Evolutionary conservation across 768 basidiomycete genomes (phyloP).

Genomic region (Termitomyces sp.): DNA sequence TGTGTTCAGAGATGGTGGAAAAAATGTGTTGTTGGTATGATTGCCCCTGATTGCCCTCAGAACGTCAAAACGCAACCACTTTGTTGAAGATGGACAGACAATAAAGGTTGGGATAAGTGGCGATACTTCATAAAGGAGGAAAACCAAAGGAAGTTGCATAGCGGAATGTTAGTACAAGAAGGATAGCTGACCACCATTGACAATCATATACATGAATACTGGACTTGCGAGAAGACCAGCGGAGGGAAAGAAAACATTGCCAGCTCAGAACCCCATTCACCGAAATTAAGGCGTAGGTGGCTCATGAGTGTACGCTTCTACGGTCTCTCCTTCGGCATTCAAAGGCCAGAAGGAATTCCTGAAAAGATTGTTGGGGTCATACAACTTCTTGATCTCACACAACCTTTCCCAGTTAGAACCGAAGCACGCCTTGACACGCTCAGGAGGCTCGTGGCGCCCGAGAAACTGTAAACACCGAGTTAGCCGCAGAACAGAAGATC

Average conservation of each 20-base stretch:
- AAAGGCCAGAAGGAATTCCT: conserved; percentile 81
- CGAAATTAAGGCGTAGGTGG: conserved; percentile 43
- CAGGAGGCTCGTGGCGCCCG: conserved; percentile 64
- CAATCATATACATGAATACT: background rate
- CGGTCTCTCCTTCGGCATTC: conserved; percentile 48
- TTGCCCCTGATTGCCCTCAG: background rate
- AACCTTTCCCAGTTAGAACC: conserved; percentile 77
- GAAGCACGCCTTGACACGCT: conserved; percentile 64
- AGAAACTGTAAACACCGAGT: conserved; percentile 54
- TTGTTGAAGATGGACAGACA: background rate
- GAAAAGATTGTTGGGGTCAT: conserved; percentile 80
- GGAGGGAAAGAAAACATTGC: background rate
- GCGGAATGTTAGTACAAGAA: background rate
- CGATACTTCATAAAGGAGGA: background rate
- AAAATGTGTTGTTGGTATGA: too few relatives aligned
- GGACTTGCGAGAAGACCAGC: background rate
- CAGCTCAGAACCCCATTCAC: background rate
- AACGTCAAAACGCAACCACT: background rate
- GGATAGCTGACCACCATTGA: background rate
- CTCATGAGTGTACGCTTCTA: conserved; percentile 63
- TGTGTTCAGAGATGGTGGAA: background rate
- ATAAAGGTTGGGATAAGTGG: too few relatives aligned
- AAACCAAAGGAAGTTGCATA: background rate
- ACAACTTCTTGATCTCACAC: conserved; percentile 64
- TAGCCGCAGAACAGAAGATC: conserved; percentile 12